phyloP scores from a whole-genome alignment of 495 filamentous ascomycete species.

The Lasiosphaeriaceae sp. region DNA sequence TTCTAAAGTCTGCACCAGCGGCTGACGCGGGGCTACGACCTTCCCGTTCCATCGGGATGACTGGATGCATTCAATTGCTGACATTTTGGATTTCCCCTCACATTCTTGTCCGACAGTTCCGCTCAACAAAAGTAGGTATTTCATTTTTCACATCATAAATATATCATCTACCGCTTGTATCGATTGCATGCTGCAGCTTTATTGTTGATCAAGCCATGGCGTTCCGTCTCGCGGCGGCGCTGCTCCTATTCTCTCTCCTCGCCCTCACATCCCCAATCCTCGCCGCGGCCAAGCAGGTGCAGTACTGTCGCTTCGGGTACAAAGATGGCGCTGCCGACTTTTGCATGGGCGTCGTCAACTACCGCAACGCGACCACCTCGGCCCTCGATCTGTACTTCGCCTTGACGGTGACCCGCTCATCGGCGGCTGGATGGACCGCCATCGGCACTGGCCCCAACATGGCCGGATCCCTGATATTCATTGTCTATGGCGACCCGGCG shows the following conservation, averaged over 20 bases:
- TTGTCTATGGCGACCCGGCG: slow-evolving; percentile 28
- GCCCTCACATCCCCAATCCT: neutral
- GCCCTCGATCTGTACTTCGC: slow-evolving; percentile 21
- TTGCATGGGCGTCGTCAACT: slow-evolving; percentile 18
- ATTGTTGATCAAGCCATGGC: neutral
- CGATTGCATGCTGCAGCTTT: neutral
- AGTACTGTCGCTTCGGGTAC: slow-evolving; percentile 25
- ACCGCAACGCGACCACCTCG: slow-evolving; percentile 18
- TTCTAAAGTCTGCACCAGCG: neutral
- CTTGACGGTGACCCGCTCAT: slow-evolving; percentile 15
- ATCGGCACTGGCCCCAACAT: slow-evolving; percentile 26
- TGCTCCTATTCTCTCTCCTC: slow-evolving; percentile 3
- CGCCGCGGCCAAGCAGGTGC: slow-evolving; percentile 11
- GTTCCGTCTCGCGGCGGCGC: neutral
- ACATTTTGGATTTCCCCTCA: too few species aligned
- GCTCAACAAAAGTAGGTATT: neutral
- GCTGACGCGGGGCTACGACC: neutral
- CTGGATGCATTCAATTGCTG: neutral
- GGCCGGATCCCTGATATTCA: slow-evolving; percentile 28
- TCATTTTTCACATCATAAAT: neutral
- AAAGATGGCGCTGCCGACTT: slow-evolving; percentile 20
- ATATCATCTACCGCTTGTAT: neutral
- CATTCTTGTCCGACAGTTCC: neutral
- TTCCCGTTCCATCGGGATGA: neutral
- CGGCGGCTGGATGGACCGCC: slow-evolving; percentile 25